Conservation (phyloP, 441 rosid species). For the Mallotus repandus region DNA sequence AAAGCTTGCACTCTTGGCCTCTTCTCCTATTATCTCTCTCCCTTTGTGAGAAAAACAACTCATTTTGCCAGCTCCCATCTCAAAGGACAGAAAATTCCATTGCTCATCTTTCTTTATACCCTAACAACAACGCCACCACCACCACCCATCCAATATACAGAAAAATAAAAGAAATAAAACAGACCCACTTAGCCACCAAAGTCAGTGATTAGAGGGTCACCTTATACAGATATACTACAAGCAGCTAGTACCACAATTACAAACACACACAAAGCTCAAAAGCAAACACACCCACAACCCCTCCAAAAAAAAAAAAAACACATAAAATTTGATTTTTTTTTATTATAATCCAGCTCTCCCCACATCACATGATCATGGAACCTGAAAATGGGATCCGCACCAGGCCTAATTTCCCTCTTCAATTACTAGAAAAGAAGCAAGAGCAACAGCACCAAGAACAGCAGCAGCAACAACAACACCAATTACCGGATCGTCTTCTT, state of each 20-base stretch:
- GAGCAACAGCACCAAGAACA: slow-evolving; percentile 25
- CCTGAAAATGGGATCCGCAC: slow-evolving; percentile 50
- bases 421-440: slow-evolving; percentile 59
- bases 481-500: slow-evolving; percentile 21
- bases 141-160: neutral
- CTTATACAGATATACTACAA: slow-evolving; percentile 23
- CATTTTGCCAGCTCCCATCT: slow-evolving; percentile 42
- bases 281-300: neutral
- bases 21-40: slow-evolving; percentile 36
- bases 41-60: slow-evolving; percentile 24
- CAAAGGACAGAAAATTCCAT: slow-evolving; percentile 41
- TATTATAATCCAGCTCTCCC: neutral
- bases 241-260: neutral
- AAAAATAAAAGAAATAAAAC: slow-evolving; percentile 8
- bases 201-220: slow-evolving; percentile 25
- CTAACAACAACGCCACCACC: neutral
- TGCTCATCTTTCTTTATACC: neutral
- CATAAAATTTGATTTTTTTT: too few species aligned
- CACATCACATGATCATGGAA: slow-evolving; percentile 52
- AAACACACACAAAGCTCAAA: neutral
- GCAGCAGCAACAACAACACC: slow-evolving; percentile 12
- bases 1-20: slow-evolving; percentile 31
- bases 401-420: slow-evolving; percentile 68
- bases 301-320: too few species aligned
- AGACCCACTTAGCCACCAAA: slow-evolving; percentile 54